A percentile compares a stretch with the other conserved stretches of the same genome.
Evolutionary conservation across 2,329 filamentous ascomycete genomes (phyloP).

Genomic region (Fusarium sp.): DNA sequence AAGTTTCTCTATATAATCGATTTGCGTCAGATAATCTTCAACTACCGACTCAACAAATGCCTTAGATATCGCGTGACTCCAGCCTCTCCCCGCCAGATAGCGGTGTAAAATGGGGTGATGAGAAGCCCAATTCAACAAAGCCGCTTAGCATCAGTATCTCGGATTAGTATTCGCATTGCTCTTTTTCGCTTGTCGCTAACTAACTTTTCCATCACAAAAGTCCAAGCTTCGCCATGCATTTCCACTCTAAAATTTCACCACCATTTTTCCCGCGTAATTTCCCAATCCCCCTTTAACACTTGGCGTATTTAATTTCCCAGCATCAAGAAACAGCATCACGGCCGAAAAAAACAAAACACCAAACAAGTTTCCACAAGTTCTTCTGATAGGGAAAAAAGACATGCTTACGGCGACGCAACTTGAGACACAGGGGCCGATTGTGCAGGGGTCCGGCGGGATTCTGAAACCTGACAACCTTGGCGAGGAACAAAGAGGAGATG

Average conservation of each 20-base stretch:
- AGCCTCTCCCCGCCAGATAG: background rate
- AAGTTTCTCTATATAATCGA: background rate
- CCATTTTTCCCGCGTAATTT: constrained; percentile 7
- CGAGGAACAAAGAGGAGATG: constrained; percentile 2
- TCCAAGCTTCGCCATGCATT: background rate
- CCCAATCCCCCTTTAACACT: constrained; percentile 9
- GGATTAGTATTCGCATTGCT: constrained; percentile 1
- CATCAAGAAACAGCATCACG: background rate
- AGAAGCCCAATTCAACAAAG: constrained; percentile 10
- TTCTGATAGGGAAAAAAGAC: constrained; percentile 11
- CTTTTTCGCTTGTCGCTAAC: constrained; percentile 2
- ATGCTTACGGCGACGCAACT: constrained; percentile 32
- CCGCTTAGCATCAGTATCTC: background rate
- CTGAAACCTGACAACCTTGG: constrained; percentile 28
- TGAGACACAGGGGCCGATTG: constrained; percentile 36
- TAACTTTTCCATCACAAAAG: background rate
- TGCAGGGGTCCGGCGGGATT: constrained; percentile 19
- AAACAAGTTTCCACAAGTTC: background rate
- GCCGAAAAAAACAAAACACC: background rate
- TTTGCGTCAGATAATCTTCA: background rate
- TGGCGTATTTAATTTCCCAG: background rate
- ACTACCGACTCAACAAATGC: background rate
- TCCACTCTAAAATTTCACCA: background rate
- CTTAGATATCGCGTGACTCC: constrained; percentile 12
- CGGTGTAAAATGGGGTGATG: constrained; percentile 21